Evolutionary conservation across 305 asterid species (phyloP).

Genomic region (Fraxinus albicans): DNA sequence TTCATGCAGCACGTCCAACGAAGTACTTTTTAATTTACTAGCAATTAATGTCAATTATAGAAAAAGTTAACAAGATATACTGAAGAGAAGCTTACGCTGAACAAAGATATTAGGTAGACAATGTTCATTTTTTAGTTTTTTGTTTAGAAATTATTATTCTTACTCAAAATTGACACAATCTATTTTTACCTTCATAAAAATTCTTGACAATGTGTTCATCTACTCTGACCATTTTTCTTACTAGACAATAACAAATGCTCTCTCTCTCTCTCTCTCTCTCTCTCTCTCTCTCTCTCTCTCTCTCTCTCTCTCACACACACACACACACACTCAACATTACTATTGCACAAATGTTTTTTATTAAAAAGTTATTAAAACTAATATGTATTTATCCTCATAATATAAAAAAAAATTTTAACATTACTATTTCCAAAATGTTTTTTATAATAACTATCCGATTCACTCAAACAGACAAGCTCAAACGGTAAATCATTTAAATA

Average conservation of each 20-base stretch:
- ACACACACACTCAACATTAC: background rate
- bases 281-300: no score
- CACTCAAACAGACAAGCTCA: background rate
- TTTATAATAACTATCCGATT: background rate
- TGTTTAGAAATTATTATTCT: background rate
- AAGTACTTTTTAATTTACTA: background rate
- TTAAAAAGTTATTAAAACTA: no score
- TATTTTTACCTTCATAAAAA: background rate
- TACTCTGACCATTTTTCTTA: background rate
- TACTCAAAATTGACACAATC: background rate
- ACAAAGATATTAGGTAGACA: background rate
- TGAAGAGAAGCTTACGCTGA: background rate
- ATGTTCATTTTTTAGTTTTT: background rate
- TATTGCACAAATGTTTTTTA: no score
- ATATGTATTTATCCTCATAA: no score
- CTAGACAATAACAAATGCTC: background rate
- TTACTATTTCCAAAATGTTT: no score
- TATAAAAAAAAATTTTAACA: no score
- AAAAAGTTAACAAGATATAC: background rate
- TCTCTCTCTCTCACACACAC: no score
- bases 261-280: no score
- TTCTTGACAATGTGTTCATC: background rate
- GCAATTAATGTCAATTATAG: background rate
- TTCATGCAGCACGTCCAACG: background rate
- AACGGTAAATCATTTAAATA: background rate